These are phyloP conservation scores for Beauveria sp. DNA, from an alignment of 2,329 filamentous ascomycete genomes.

Conservation along the genomic window DNA sequence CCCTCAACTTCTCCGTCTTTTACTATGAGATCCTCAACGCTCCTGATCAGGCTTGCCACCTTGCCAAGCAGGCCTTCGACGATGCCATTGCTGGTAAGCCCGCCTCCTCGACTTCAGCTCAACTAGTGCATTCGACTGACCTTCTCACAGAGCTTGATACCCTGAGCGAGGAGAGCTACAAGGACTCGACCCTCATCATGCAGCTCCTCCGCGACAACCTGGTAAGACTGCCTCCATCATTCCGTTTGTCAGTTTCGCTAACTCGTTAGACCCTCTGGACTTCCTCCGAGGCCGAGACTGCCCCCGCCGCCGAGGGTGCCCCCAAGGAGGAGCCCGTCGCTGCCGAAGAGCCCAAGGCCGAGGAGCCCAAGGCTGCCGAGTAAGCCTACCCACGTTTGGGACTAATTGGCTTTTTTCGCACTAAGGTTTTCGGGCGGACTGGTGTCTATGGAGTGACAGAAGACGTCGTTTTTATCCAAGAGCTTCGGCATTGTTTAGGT, in stretches of 20 bases:
- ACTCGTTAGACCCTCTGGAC: conserved; percentile 88
- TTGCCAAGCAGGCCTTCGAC: conserved; percentile 98
- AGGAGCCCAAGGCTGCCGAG: conserved; percentile 64
- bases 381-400: conserved; percentile 33
- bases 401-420: conserved; percentile 21
- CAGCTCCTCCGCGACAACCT: conserved; percentile 96
- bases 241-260: not conserved
- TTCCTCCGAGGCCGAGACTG: conserved; percentile 90
- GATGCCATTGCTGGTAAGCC: conserved; percentile 76
- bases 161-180: conserved; percentile 97
- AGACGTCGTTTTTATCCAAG: conserved; percentile 46
- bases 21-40: conserved; percentile 99
- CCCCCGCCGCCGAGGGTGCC: conserved; percentile 40
- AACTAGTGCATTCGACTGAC: conserved; percentile 17
- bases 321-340: conserved; percentile 41
- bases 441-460: conserved; percentile 60
- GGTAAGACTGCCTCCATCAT: conserved; percentile 40
- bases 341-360: conserved; percentile 39
- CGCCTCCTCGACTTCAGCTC: not conserved
- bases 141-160: conserved; percentile 73
- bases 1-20: conserved; percentile 99
- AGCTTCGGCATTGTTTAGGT: conserved; percentile 42
- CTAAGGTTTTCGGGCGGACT: conserved; percentile 39
- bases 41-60: conserved; percentile 94
- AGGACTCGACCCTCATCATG: conserved; percentile 98